Evolutionary conservation across 179 eudicot genomes (phyloP).

Genomic region (Kewa caespitosa): DNA sequence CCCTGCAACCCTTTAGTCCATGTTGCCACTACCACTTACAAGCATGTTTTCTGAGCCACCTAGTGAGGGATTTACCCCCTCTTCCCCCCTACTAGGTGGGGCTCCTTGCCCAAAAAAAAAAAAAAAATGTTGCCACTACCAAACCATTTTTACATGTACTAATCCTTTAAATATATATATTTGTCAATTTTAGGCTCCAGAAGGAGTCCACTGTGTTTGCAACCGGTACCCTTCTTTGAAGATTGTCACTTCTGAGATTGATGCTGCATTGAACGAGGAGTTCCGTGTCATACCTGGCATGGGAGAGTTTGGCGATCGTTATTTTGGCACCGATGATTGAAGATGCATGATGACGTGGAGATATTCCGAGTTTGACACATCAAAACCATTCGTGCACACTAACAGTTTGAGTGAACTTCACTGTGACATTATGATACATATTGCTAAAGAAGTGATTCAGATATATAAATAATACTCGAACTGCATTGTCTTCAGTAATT

Average conservation of each 20-base stretch:
- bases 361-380: constrained; percentile 4
- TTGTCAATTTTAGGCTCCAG: constrained; percentile 67
- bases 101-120: too few relatives aligned
- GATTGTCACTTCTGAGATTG: constrained; percentile 95
- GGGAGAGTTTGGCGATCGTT: constrained; percentile 98
- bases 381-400: constrained; percentile 4
- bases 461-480: background rate
- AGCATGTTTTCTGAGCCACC: too few relatives aligned
- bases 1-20: too few relatives aligned
- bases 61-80: too few relatives aligned
- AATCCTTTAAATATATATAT: background rate
- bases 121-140: too few relatives aligned
- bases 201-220: constrained; percentile 84
- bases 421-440: background rate
- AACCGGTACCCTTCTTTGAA: constrained; percentile 80
- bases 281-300: constrained; percentile 92
- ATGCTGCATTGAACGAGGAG: constrained; percentile 73
- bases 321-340: constrained; percentile 94
- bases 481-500: background rate
- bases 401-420: background rate
- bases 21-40: too few relatives aligned
- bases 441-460: background rate
- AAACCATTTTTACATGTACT: background rate
- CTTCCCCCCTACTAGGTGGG: too few relatives aligned
- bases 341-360: background rate